Conservation (phyloP, 768 basidiomycete genomes). For the Hydnomerulius pinastri region DNA sequence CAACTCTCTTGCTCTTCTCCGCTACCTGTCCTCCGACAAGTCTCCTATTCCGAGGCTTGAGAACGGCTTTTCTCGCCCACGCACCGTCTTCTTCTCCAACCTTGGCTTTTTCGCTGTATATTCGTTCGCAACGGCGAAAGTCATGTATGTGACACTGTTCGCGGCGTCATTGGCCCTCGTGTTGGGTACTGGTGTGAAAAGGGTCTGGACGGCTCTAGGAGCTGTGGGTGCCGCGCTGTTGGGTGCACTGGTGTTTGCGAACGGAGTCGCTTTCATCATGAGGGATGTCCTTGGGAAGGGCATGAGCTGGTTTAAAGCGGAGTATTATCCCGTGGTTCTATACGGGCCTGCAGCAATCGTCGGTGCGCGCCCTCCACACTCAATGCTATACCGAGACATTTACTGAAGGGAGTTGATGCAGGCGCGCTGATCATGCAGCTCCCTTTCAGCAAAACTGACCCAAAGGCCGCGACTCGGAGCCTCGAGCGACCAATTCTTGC, state of each 20-base stretch:
- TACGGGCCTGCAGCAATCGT: constrained; percentile 77
- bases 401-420: constrained; percentile 27
- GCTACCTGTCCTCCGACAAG: constrained; percentile 65
- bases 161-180: constrained; percentile 48
- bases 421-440: constrained; percentile 67
- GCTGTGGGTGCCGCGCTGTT: constrained; percentile 54
- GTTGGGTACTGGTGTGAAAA: constrained; percentile 29
- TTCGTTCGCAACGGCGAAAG: constrained; percentile 69
- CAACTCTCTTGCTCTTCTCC: constrained; percentile 78
- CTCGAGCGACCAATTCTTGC: constrained; percentile 64
- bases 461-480: constrained; percentile 25
- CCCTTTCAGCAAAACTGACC: constrained; percentile 37
- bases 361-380: constrained; percentile 47
- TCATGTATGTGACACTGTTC: constrained; percentile 58
- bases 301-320: constrained; percentile 86
- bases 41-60: constrained; percentile 73
- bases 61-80: constrained; percentile 48
- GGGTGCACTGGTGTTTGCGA: constrained; percentile 64
- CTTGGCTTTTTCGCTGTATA: constrained; percentile 72
- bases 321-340: constrained; percentile 61
- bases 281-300: constrained; percentile 56
- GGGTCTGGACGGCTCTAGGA: constrained; percentile 40
- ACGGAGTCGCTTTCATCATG: constrained; percentile 74
- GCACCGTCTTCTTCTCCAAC: constrained; percentile 78
- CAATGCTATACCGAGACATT: not conserved